Evolutionary conservation across 352 stramenopile genomes (phyloP), one percentile per base, ranked within the genome.

Genomic region (Globisporangium camurandrum): DNA sequence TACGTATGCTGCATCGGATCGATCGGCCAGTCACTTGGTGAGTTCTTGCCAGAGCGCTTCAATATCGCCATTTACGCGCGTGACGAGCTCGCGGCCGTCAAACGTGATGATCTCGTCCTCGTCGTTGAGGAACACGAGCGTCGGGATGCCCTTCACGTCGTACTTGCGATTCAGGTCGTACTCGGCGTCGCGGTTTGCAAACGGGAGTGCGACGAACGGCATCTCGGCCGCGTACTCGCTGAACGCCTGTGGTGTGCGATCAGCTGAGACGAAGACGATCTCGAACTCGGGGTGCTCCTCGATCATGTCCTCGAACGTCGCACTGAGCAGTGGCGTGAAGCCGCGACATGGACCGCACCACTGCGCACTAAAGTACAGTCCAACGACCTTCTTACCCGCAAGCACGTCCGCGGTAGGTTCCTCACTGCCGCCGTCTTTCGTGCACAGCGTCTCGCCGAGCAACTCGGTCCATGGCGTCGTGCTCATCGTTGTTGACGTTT

Each of bases 281-380:
- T 98, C 87, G 39, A 97, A 88, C 40, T 95, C 79, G 16, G 79
- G 74, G 64, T 93, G 76, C 41, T 87, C 65, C 46, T 91, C 77
- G 46, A 93, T 53, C 56, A 97, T 77, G 39, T 96, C 77, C 28
- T 96, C 73, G 71, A 98, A 98, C 22, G 88, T 69, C 38, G 84
- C 72, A 53, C 62, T 83, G 28, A 98, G 77, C 70, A 97, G 85
- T 4, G 95, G 93, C 51, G 93, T 98, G 69, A 99, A 98, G 20
- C 75, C 65, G 47, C 88, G 83, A 71, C 94, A 98, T 31, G 94
- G 93, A 33, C 69, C 72, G 68, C 93, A 98, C 93, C 94, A 98
- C 74, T 97, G 83, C 12, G 94, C 94, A 39, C 74, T 95, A 80
- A 98, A 98, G 74, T 98, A 98, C 30, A 98, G 67, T n/a, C 84